Base-by-base conservation (phyloP, 371 early-diverging fungal species). In the Mortierella sp. region DNA sequence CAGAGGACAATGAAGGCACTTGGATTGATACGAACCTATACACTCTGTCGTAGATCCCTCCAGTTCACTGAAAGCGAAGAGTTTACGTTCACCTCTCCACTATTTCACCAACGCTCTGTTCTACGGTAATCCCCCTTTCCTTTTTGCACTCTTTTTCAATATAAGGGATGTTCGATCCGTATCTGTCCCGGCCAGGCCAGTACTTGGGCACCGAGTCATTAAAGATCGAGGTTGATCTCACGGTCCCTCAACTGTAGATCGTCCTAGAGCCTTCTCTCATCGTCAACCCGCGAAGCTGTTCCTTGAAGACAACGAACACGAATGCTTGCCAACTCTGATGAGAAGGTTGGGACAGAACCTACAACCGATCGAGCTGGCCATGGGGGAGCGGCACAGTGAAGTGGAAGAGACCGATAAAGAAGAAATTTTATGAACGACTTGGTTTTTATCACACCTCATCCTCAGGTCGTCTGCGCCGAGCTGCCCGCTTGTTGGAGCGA, bases 131-230 rank as follows among this genome's bases (percentile, higher is more conserved):
- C 18, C 26, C 5, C 7, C 9, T 27, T 16, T 18, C 6, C 21
- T 27, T 2, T 21, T 41, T 21, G 5, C 28, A 46, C 18, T 19
- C 10, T 10, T 13, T 19, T 43, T 23, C 43, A 19, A 49, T 13
- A 48, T 21, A 14, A 55, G 19, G n/a, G 51, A 73, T 73, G 73
- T 73, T 63, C 73, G 73, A 73, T 73, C 73, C 73, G 73, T 57
- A 73, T 73, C 73, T 73, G 73, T 73, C 73, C 73, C 73, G 74
- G 74, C 74, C 46, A 74, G 74, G 74, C 74, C 74, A 74, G 74
- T 74, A 74, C 74, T 74, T 74, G 48, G 74, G 74, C 74, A 74
- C 74, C 74, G 74, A 74, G 74, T 74, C 74, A 74, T 74, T 74
- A 74, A 64, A 74, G 74, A 74, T 57, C 74, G 74, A 67, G 42